Evolutionary conservation across 2,329 filamentous ascomycete genomes (phyloP).

Genomic region (Thyridium curvatum): DNA sequence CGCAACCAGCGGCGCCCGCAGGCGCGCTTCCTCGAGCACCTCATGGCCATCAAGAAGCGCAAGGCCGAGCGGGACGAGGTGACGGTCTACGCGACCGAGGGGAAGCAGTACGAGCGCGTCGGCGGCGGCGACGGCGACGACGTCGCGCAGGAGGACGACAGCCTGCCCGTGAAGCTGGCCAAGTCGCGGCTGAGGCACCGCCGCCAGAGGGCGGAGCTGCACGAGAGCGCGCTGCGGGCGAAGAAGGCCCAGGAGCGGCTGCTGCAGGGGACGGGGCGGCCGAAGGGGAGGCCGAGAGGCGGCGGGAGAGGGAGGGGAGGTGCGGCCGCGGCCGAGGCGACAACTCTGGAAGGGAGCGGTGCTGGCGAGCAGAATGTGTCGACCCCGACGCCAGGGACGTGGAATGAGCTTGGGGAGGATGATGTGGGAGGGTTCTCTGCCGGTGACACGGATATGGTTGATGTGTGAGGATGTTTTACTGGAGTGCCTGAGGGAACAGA

Average conservation of each 20-base stretch:
- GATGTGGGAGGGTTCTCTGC: no score
- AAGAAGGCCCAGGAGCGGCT: no score
- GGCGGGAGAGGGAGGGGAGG: constrained; percentile 8
- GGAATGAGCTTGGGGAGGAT: constrained; percentile 7
- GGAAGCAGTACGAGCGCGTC: constrained; percentile 3
- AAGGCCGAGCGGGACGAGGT: constrained; percentile 13
- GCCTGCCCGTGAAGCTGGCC: no score
- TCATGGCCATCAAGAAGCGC: constrained; percentile 13
- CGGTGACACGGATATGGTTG: neutral
- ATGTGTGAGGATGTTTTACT: no score
- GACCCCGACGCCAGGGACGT: constrained; percentile 9
- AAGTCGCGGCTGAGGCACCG: no score
- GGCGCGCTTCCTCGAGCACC: constrained; percentile 12
- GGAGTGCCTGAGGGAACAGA: no score
- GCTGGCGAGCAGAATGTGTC: constrained; percentile 1
- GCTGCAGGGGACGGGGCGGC: no score
- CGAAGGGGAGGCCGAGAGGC: constrained; percentile 1
- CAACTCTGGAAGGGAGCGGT: constrained; percentile 7
- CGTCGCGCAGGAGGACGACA: neutral
- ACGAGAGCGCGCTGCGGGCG: no score
- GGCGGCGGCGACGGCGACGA: constrained; percentile 5
- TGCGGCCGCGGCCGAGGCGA: constrained; percentile 10
- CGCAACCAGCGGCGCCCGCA: constrained; percentile 9
- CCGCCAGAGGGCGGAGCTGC: no score
- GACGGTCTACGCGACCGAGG: constrained; percentile 13